Evolutionary conservation across 306 rosid genomes (phyloP), one percentile per base, ranked within the genome.

Genomic region (Sophora flavescens): DNA sequence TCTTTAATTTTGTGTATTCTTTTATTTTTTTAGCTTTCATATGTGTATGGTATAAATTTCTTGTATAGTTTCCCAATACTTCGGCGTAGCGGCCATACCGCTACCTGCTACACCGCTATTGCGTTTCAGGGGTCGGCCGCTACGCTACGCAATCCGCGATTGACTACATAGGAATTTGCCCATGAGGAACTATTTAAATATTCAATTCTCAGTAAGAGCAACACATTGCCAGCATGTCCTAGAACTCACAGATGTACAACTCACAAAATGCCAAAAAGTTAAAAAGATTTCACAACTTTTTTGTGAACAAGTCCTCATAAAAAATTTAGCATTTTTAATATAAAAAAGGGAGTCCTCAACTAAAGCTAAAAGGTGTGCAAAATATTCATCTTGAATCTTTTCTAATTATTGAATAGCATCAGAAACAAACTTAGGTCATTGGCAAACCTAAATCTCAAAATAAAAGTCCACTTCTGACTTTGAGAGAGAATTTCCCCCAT

Each of bases 361-460:
- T 17, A 53, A 17, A 53, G 41, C 53, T 22, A 70, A 17, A 41
- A 39, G 26, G 32, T 15, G 10, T 1, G 66, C 5, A 30, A 50
- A 30, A 15, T 45, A 44, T 45, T 35, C 33, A 30, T 32, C 18
- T 74, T 16, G 78, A 74, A 44, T 59, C 32, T 44, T 28, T 47
- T 16, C 36, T 30, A 16, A 74, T 30, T 45, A 74, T 50, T 15
- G 47, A 73, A 44, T 3, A 74, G 78, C 35, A 74, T 16, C 18
- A n/a, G 42, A 73, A 60, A 74, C 69, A 32, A n/a, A 44, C 56
- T 59, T 10, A 14, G 53, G 22, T 60, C 14, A 60, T 45, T 6
- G 50, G 6, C 47, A 74, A 44, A 74, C 61, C 36, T 47, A 61
- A 45, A 74, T 47, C 47, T 45, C 51, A 60, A 16, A 62, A 28